A percentile compares a stretch with the other conserved stretches of the same genome.
phyloP scores from a whole-genome alignment of 2,329 filamentous ascomycete species.

The Colletotrichum spinosum region DNA sequence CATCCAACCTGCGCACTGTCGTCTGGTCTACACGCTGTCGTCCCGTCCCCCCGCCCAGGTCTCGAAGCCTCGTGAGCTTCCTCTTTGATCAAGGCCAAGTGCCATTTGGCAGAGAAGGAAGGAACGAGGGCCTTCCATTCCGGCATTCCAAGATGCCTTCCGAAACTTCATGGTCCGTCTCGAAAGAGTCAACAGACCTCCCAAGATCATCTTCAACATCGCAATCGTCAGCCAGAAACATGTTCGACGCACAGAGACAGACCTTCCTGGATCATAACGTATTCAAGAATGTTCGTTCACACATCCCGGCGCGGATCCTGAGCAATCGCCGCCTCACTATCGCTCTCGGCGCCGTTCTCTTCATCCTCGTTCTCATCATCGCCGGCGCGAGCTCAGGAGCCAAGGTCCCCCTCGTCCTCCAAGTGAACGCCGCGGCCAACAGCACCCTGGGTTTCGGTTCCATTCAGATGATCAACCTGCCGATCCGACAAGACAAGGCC shows the following conservation, averaged over 20 bases:
- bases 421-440: constrained; percentile 39
- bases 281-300: neutral
- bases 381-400: neutral
- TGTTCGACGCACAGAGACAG: constrained; percentile 3
- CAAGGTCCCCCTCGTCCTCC: neutral
- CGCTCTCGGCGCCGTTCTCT: neutral
- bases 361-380: constrained; percentile 11
- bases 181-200: constrained; percentile 12
- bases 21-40: too few species aligned
- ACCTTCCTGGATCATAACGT: constrained; percentile 15
- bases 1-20: too few species aligned
- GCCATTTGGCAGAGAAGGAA: neutral
- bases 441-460: constrained; percentile 41
- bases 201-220: constrained; percentile 19
- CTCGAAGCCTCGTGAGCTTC: too few species aligned
- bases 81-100: too few species aligned
- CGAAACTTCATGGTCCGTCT: neutral
- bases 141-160: neutral
- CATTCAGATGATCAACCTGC: constrained; percentile 43
- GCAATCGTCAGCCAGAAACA: constrained; percentile 13
- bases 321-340: constrained; percentile 16
- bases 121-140: neutral
- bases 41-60: too few species aligned
- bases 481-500: constrained; percentile 42
- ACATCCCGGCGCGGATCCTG: constrained; percentile 7